These are phyloP conservation scores for Blastobotrys muscicola DNA, from an alignment of 805 yeast genomes.

Conservation along the genomic window DNA sequence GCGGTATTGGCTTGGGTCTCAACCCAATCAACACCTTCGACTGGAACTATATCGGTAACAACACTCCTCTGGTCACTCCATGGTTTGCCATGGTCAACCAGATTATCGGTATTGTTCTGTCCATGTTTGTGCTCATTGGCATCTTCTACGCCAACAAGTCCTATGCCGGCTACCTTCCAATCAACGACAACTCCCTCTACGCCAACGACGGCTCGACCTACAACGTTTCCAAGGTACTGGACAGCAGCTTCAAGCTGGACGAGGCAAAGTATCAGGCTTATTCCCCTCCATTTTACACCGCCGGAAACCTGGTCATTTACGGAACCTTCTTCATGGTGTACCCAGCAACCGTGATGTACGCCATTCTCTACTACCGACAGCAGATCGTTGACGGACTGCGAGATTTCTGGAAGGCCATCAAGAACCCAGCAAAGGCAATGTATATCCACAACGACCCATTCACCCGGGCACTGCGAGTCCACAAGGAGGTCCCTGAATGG, in stretches of 20 bases:
- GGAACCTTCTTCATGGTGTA: conserved; percentile 45
- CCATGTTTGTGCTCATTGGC: conserved; percentile 12
- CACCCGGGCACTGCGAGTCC: conserved; percentile 38
- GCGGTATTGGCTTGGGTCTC: conserved; percentile 38
- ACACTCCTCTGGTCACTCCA: conserved; percentile 11
- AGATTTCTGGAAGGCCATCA: conserved; percentile 6
- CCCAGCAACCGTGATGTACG: conserved; percentile 43
- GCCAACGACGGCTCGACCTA: conserved; percentile 39
- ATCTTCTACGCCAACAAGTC: conserved; percentile 39
- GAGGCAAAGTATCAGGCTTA: conserved; percentile 35
- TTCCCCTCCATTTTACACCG: conserved; percentile 49
- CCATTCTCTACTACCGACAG: conserved; percentile 13
- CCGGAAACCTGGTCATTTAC: conserved; percentile 43
- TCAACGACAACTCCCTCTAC: conserved; percentile 33
- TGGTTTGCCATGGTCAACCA: conserved; percentile 26
- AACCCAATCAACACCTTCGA: conserved; percentile 36
- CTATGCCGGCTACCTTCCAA: conserved; percentile 44
- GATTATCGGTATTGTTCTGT: conserved; percentile 6
- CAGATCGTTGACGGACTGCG: not conserved
- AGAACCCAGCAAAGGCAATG: conserved; percentile 22
- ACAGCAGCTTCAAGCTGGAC: conserved; percentile 32
- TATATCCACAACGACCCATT: conserved; percentile 32
- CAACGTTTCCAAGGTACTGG: conserved; percentile 35
- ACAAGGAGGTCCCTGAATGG: conserved; percentile 46
- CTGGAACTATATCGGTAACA: conserved; percentile 20